Percentiles rank a stretch among this genome's conserved stretches.
Evolutionary conservation across 106 monocot genomes (phyloP).

Genomic region (Apostasia shenzhenica): DNA sequence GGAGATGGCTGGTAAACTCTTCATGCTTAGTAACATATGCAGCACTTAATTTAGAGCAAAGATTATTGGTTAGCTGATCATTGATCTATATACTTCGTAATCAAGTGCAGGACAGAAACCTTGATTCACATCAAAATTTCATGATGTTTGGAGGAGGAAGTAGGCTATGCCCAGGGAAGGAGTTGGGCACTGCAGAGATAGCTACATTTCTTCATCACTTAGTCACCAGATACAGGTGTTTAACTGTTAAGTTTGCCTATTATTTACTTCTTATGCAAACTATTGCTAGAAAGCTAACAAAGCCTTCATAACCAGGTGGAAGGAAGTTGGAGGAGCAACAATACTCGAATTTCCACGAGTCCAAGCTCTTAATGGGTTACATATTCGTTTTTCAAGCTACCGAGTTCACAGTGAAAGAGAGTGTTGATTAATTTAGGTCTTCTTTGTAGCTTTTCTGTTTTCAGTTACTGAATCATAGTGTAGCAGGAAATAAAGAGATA

Average conservation of each 20-base stretch:
- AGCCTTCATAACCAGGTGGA: conserved; percentile 33
- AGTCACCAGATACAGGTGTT: conserved; percentile 66
- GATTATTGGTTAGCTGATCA: background rate
- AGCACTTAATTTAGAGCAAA: background rate
- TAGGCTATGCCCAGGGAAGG: conserved; percentile 68
- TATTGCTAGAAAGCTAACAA: too few relatives aligned
- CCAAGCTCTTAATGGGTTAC: conserved; percentile 52
- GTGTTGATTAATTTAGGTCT: too few relatives aligned
- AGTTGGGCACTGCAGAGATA: conserved; percentile 63
- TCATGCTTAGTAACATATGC: background rate
- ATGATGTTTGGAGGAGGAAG: conserved; percentile 73
- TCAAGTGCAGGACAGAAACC: conserved; percentile 33
- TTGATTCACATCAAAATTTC: conserved; percentile 59
- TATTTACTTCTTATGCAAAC: background rate
- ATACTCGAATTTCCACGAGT: conserved; percentile 64
- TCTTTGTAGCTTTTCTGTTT: too few relatives aligned
- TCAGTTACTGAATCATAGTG: too few relatives aligned
- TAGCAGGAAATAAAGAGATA: too few relatives aligned
- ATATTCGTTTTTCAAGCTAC: conserved; percentile 19
- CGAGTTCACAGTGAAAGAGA: conserved; percentile 1
- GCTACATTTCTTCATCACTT: conserved; percentile 72
- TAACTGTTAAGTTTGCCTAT: background rate
- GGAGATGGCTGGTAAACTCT: conserved; percentile 89
- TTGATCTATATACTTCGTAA: background rate
- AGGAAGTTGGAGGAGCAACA: conserved; percentile 47